Conservation (phyloP, 2,329 filamentous ascomycete species). For the Arthrobotrys entomopaga region DNA sequence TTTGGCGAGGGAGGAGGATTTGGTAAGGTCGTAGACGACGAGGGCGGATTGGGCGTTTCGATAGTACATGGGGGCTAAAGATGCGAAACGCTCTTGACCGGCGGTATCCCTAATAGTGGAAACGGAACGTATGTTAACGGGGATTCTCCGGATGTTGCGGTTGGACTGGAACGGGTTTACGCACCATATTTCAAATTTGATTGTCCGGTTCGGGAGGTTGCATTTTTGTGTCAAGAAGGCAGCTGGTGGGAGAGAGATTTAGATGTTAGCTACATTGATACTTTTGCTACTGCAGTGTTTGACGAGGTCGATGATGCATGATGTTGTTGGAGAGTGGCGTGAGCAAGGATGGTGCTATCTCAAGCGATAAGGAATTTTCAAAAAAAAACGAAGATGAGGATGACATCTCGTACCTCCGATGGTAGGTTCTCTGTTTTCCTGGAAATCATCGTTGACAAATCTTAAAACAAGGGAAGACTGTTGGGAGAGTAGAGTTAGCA, state of each 20-base stretch:
- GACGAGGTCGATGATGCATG: not conserved
- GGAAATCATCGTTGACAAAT: slow-evolving; percentile 99
- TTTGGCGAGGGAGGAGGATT: slow-evolving; percentile 92
- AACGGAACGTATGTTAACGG: not conserved
- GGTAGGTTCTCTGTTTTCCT: slow-evolving; percentile 99
- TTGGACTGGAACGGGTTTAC: slow-evolving; percentile 4
- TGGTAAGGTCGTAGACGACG: slow-evolving; percentile 98
- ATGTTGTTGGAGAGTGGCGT: not conserved
- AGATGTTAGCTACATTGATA: slow-evolving; percentile 51
- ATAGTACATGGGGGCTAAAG: slow-evolving; percentile 98
- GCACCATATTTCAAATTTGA: slow-evolving; percentile 88
- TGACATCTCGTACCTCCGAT: slow-evolving; percentile 78
- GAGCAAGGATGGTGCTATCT: slow-evolving; percentile 40
- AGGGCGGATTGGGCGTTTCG: slow-evolving; percentile 97
- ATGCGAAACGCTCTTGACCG: slow-evolving; percentile 96
- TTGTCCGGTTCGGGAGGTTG: slow-evolving; percentile 89
- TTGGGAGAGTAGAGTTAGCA: slow-evolving; percentile 26
- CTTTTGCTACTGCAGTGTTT: not conserved
- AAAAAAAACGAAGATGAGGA: slow-evolving; percentile 59
- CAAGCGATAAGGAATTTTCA: slow-evolving; percentile 15
- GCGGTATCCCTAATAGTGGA: slow-evolving; percentile 76
- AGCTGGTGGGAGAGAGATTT: slow-evolving; percentile 68
- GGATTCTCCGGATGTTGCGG: not conserved
- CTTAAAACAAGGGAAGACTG: slow-evolving; percentile 96
- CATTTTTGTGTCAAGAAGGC: slow-evolving; percentile 99